A percentile compares a stretch with the other conserved stretches of the same genome.
These are phyloP conservation scores for Diaporthe citrichinensis DNA, from an alignment of 2,329 filamentous ascomycete species.

Conservation along the genomic window DNA sequence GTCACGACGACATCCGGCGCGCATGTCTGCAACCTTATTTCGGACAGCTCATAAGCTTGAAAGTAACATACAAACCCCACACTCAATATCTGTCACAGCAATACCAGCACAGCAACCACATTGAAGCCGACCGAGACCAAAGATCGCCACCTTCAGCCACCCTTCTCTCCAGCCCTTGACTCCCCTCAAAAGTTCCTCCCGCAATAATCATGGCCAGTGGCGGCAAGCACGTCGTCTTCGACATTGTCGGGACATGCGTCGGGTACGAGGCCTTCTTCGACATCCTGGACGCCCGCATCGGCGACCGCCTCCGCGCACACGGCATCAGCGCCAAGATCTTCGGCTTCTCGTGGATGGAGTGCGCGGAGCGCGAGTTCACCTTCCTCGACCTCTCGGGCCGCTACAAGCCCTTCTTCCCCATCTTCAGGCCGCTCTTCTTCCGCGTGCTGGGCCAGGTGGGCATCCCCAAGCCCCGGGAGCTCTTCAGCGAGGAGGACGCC, in stretches of 20 bases:
- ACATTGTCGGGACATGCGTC: conserved; percentile 67
- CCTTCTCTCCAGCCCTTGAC: too few relatives aligned
- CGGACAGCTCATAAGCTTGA: not conserved
- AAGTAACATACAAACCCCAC: not conserved
- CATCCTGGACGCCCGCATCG: conserved; percentile 57
- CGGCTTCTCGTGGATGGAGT: conserved; percentile 62
- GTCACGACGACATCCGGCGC: conserved; percentile 8
- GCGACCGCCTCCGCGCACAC: conserved; percentile 54
- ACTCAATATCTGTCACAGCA: conserved; percentile 4
- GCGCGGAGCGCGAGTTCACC: conserved; percentile 64
- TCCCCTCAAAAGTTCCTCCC: not conserved
- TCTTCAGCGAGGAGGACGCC: conserved; percentile 59
- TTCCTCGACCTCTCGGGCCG: conserved; percentile 60
- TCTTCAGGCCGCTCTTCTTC: conserved; percentile 63
- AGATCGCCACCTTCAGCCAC: not conserved
- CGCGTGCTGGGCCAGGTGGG: conserved; percentile 61
- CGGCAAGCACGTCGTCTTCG: conserved; percentile 62
- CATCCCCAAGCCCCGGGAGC: conserved; percentile 55
- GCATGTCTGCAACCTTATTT: conserved; percentile 3
- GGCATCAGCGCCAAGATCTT: conserved; percentile 59
- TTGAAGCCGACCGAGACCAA: not conserved
- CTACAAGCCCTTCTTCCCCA: conserved; percentile 58
- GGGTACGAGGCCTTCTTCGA: conserved; percentile 60
- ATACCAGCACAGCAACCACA: not conserved
- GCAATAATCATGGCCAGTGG: conserved; percentile 35